These are phyloP conservation scores for Agapanthus africanus DNA, from an alignment of 106 monocot genomes.

Conservation along the genomic window DNA sequence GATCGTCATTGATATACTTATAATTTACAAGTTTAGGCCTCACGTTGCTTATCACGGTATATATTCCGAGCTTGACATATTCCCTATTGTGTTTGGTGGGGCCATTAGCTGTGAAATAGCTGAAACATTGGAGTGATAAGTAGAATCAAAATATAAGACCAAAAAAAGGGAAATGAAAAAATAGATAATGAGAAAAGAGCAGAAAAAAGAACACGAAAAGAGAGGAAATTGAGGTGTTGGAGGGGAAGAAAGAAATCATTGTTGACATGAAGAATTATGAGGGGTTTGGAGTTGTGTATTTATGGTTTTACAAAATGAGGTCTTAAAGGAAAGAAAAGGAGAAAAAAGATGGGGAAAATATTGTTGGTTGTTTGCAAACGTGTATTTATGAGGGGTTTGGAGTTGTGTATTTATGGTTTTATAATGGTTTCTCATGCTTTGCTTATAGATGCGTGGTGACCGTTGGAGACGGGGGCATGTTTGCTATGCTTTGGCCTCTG, in stretches of 20 bases:
- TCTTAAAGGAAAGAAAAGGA: too few relatives aligned
- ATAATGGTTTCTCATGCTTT: too few relatives aligned
- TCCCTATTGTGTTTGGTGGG: too few relatives aligned
- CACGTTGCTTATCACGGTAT: not conserved
- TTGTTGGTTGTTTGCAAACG: not conserved
- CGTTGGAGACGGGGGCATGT: too few relatives aligned
- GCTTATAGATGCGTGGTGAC: too few relatives aligned
- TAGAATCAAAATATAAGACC: not conserved
- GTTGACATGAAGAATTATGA: too few relatives aligned
- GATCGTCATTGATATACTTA: not conserved
- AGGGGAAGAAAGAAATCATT: not conserved
- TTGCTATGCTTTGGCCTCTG: too few relatives aligned
- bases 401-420: not conserved
- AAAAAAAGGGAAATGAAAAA: not conserved
- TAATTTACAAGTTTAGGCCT: not conserved
- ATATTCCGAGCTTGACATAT: not conserved
- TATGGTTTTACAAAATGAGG: too few relatives aligned
- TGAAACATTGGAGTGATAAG: not conserved
- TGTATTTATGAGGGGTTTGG: too few relatives aligned
- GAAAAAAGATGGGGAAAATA: too few relatives aligned
- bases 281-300: too few relatives aligned
- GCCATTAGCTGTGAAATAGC: not conserved
- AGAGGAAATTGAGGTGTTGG: not conserved
- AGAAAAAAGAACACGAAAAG: not conserved
- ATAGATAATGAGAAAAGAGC: not conserved